A percentile compares a stretch with the other conserved stretches of the same genome.
Evolutionary conservation across 345 rosid genomes (phyloP).

Genomic region (Tarenaya hassleriana): DNA sequence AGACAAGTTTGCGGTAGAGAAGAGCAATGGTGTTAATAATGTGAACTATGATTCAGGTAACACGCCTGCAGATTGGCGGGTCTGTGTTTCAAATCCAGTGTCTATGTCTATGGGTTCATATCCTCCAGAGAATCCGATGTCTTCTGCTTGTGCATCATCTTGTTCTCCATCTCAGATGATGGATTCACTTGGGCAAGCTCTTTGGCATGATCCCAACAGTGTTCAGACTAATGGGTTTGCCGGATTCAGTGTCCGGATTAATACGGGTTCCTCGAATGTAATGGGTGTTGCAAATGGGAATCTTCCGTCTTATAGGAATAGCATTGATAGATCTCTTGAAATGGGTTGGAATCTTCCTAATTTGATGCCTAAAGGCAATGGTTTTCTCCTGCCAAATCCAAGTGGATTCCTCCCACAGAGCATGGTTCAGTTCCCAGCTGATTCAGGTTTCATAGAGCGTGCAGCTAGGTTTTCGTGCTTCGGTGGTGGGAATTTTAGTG

Average conservation of each 20-base stretch:
- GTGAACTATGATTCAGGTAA: conserved; percentile 38
- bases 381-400: conserved; percentile 42
- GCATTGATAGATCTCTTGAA: conserved; percentile 49
- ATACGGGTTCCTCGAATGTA: conserved; percentile 7
- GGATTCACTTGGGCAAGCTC: conserved; percentile 49
- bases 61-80: conserved; percentile 52
- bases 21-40: conserved; percentile 39
- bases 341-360: conserved; percentile 83
- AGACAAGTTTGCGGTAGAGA: conserved; percentile 47
- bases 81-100: conserved; percentile 40
- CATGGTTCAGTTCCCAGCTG: conserved; percentile 81
- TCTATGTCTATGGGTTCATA: conserved; percentile 46
- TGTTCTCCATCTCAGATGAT: conserved; percentile 67
- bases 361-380: conserved; percentile 55
- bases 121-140: conserved; percentile 42
- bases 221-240: conserved; percentile 57
- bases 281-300: too few species aligned
- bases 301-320: conserved; percentile 25
- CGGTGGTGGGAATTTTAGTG: conserved; percentile 65
- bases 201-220: conserved; percentile 65
- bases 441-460: conserved; percentile 88
- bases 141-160: conserved; percentile 45
- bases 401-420: conserved; percentile 54
- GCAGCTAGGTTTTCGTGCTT: conserved; percentile 87
- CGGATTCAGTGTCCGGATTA: conserved; percentile 28